Conservation (phyloP, 2,329 filamentous ascomycete species). For the Colletotrichum kahawae region DNA sequence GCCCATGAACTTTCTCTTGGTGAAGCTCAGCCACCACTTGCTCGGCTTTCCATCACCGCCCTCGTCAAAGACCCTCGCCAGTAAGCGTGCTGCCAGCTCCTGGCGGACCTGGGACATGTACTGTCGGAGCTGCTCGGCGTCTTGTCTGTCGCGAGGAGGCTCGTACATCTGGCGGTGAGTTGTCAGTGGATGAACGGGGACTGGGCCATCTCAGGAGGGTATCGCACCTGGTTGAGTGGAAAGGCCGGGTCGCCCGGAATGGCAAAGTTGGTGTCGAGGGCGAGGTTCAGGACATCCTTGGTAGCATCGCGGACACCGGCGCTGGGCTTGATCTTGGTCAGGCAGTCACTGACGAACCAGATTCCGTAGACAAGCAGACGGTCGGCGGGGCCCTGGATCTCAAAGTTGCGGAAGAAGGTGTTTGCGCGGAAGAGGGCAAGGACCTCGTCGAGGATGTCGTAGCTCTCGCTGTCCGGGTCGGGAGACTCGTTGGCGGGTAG, state of each 20-base stretch:
- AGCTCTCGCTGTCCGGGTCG: slow-evolving; percentile 88
- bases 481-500: slow-evolving; percentile 67
- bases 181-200: background rate
- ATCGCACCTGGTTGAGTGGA: slow-evolving; percentile 82
- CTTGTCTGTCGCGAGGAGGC: slow-evolving; percentile 82
- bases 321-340: slow-evolving; percentile 82
- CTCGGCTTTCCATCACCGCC: slow-evolving; percentile 69
- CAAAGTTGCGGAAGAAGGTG: slow-evolving; percentile 99
- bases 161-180: slow-evolving; percentile 75
- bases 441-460: slow-evolving; percentile 95
- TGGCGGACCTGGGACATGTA: slow-evolving; percentile 94
- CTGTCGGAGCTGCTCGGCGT: slow-evolving; percentile 86
- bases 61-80: slow-evolving; percentile 88
- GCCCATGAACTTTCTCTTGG: slow-evolving; percentile 99
- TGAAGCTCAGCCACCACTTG: slow-evolving; percentile 99
- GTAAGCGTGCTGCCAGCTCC: slow-evolving; percentile 82
- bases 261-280: slow-evolving; percentile 91
- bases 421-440: slow-evolving; percentile 94
- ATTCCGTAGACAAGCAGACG: slow-evolving; percentile 96
- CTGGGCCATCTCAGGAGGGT: background rate
- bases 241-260: slow-evolving; percentile 93
- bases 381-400: slow-evolving; percentile 96
- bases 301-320: slow-evolving; percentile 65
- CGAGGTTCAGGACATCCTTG: slow-evolving; percentile 85
- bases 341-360: slow-evolving; percentile 88